Evolutionary conservation across 257 asterid species (phyloP).

Genomic region (Capsicum baccatum): DNA sequence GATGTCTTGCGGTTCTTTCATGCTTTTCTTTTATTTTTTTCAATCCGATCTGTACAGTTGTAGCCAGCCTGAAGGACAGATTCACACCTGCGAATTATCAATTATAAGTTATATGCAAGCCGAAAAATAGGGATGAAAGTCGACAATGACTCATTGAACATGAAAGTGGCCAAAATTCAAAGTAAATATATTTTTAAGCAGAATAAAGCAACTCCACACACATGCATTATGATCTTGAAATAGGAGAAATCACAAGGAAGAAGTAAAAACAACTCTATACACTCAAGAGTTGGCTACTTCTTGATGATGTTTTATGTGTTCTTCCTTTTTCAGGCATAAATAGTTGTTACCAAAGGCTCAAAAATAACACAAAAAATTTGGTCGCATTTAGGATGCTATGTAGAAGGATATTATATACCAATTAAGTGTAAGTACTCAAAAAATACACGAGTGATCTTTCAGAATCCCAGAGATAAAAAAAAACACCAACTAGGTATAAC

Average conservation of each 20-base stretch:
- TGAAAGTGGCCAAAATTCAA: not conserved
- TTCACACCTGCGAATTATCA: slow-evolving; percentile 61
- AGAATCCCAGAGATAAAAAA: not conserved
- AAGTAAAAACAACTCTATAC: not conserved
- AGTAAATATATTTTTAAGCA: not conserved
- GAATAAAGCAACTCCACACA: not conserved
- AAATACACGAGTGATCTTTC: not conserved
- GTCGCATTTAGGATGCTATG: not conserved
- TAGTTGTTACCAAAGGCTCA: not conserved
- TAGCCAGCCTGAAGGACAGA: slow-evolving; percentile 71
- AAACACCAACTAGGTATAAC: not conserved
- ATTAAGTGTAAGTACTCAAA: not conserved
- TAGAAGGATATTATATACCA: not conserved
- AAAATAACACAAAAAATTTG: not conserved
- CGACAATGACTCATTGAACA: not conserved
- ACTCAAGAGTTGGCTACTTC: not conserved
- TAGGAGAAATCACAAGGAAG: not conserved
- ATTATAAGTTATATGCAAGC: not conserved
- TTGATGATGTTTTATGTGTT: not conserved
- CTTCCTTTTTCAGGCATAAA: not conserved
- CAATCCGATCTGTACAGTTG: slow-evolving; percentile 64
- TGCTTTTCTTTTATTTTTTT: slow-evolving; percentile 49
- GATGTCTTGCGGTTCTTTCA: slow-evolving; percentile 45
- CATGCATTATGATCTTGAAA: not conserved
- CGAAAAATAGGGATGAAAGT: not conserved